Evolutionary conservation across 2,329 filamentous ascomycete genomes (phyloP).

Genomic region (Tolypocladium tropicale): DNA sequence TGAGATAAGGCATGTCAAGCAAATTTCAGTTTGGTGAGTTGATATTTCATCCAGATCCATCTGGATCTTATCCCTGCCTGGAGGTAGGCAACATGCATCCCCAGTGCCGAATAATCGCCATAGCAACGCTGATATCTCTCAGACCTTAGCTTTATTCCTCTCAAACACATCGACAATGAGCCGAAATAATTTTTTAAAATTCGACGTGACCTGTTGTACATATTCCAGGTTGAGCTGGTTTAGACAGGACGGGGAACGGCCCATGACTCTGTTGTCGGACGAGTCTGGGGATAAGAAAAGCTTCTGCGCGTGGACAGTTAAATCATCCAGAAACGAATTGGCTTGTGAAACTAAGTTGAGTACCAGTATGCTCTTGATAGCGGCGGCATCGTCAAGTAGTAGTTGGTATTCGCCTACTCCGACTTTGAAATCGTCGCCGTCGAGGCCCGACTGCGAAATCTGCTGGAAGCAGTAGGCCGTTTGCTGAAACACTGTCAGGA

Average conservation of each 20-base stretch:
- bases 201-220: not conserved
- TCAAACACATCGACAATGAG: not conserved
- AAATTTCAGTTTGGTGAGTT: no score
- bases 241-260: not conserved
- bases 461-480: not conserved
- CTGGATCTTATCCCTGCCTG: no score
- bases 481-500: not conserved
- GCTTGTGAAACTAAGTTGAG: not conserved
- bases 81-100: no score
- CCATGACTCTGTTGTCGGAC: not conserved
- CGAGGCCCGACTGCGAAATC: not conserved
- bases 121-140: no score
- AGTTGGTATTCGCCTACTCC: not conserved
- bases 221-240: not conserved
- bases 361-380: not conserved
- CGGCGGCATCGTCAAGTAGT: not conserved
- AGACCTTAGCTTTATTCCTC: not conserved
- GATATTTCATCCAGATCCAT: no score
- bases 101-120: no score
- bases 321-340: not conserved
- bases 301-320: not conserved
- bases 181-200: not conserved
- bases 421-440: not conserved
- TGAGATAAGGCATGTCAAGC: no score
- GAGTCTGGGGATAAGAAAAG: not conserved